phyloP scores from a whole-genome alignment of 495 filamentous ascomycete species.

The Penicillium coffeae region DNA sequence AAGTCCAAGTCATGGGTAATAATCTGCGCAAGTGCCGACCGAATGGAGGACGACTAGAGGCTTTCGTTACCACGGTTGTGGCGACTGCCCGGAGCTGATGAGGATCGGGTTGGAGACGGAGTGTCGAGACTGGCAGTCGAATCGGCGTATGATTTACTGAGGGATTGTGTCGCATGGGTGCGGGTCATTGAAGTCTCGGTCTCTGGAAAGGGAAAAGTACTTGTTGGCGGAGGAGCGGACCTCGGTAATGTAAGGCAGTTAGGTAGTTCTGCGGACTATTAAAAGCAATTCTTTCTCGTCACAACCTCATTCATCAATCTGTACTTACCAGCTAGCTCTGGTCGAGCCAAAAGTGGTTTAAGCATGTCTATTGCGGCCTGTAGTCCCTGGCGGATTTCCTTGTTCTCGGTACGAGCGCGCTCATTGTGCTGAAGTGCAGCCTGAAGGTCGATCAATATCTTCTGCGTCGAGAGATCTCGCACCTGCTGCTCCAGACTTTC shows the following conservation, averaged over 20 bases:
- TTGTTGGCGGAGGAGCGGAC: slow-evolving; percentile 20
- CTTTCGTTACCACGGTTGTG: slow-evolving; percentile 25
- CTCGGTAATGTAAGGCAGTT: slow-evolving; percentile 11
- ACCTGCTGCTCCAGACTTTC: slow-evolving; percentile 69
- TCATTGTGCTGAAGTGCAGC: slow-evolving; percentile 64
- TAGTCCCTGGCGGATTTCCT: slow-evolving; percentile 60
- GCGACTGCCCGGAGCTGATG: slow-evolving; percentile 24
- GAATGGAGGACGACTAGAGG: slow-evolving; percentile 22
- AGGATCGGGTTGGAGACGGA: slow-evolving; percentile 33
- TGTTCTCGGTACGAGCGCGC: slow-evolving; percentile 64
- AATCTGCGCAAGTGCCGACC: slow-evolving; percentile 41
- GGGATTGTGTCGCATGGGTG: slow-evolving; percentile 11
- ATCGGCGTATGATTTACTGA: slow-evolving; percentile 27
- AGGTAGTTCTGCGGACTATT: slow-evolving; percentile 12
- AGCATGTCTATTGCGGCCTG: slow-evolving; percentile 58
- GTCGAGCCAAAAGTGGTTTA: slow-evolving; percentile 52
- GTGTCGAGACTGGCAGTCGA: slow-evolving; percentile 33
- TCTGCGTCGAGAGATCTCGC: slow-evolving; percentile 67
- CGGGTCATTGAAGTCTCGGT: slow-evolving; percentile 16
- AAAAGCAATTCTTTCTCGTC: not conserved
- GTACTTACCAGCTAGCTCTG: slow-evolving; percentile 26
- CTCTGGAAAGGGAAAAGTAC: slow-evolving; percentile 26
- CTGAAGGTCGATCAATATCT: slow-evolving; percentile 77
- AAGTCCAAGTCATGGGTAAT: slow-evolving; percentile 55
- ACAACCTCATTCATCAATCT: not conserved